A percentile compares a stretch with the other conserved stretches of the same genome.
Evolutionary conservation across 169 alveolate species (phyloP).

Genomic region (Plasmodium knowlesi): DNA sequence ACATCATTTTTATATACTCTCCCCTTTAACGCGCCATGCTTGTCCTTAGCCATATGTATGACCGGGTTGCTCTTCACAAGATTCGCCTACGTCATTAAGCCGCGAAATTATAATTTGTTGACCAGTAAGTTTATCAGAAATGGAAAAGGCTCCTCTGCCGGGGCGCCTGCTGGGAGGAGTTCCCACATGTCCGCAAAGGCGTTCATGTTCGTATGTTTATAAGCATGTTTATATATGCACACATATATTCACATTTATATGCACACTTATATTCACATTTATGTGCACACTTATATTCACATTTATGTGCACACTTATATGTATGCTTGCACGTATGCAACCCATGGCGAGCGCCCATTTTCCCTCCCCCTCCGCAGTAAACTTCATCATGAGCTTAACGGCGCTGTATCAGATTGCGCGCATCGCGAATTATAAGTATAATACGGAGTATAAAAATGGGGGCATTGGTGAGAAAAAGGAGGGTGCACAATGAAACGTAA

Average conservation of each 20-base stretch:
- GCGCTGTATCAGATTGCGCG: conserved; percentile 68
- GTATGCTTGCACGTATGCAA: background rate
- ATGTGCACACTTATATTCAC: too few relatives aligned
- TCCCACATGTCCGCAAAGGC: background rate
- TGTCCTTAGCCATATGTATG: conserved; percentile 27
- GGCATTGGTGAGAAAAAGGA: background rate
- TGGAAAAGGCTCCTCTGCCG: background rate
- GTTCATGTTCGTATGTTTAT: background rate
- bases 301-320: background rate
- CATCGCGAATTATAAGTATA: conserved; percentile 41
- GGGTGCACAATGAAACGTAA: background rate
- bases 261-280: background rate
- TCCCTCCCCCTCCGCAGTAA: conserved; percentile 11
- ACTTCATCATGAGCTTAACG: conserved; percentile 69
- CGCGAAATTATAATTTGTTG: conserved; percentile 41
- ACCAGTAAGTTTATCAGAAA: conserved; percentile 36
- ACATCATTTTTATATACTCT: background rate
- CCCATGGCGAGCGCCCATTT: background rate
- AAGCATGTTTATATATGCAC: background rate
- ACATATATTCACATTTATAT: background rate
- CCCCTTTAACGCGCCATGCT: background rate
- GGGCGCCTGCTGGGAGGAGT: background rate
- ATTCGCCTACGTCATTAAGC: conserved; percentile 53
- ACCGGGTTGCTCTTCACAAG: conserved; percentile 61
- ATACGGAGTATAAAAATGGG: background rate